phyloP scores from a whole-genome alignment of 352 stramenopile genomes.

The Pythium phragmiticola region DNA sequence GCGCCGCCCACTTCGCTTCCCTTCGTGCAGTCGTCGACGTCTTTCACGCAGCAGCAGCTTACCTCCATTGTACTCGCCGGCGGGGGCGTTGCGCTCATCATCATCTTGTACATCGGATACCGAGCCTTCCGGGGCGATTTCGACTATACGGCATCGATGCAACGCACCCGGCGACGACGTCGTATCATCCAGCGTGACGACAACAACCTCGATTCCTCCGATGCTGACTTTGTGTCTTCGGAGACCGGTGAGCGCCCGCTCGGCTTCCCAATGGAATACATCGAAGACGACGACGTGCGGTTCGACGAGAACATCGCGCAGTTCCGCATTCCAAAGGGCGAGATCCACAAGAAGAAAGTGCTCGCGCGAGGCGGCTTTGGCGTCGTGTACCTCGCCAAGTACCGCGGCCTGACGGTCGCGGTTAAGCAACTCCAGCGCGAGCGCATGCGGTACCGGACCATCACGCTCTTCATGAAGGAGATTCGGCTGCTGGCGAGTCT shows the following conservation, averaged over 20 bases:
- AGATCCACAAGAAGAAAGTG: slow-evolving; percentile 20
- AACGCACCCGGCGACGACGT: neutral
- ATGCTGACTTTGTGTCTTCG: slow-evolving; percentile 5
- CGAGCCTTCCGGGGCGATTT: slow-evolving; percentile 4
- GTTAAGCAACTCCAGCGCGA: slow-evolving; percentile 33
- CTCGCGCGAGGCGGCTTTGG: slow-evolving; percentile 27
- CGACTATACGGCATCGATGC: neutral
- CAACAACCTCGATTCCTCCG: neutral
- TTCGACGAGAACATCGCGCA: slow-evolving; percentile 17
- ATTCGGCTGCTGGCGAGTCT: slow-evolving; percentile 31
- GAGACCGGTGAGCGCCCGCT: slow-evolving; percentile 18
- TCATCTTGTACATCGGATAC: slow-evolving; percentile 17
- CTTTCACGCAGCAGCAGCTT: slow-evolving; percentile 1
- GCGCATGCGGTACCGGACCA: slow-evolving; percentile 16
- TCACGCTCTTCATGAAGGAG: slow-evolving; percentile 34
- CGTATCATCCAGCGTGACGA: neutral
- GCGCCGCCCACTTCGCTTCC: neutral
- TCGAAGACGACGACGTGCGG: slow-evolving; percentile 24
- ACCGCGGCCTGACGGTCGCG: slow-evolving; percentile 17
- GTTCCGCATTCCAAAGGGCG: slow-evolving; percentile 14
- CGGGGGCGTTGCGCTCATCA: neutral
- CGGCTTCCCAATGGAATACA: slow-evolving; percentile 18
- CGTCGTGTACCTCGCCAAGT: slow-evolving; percentile 23
- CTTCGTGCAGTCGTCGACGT: neutral
- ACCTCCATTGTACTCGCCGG: slow-evolving; percentile 10